Evolutionary conservation across 176 grass and related monocot species (phyloP), one percentile per base, ranked within the genome.

Genomic region (Eragrostis nindensis): DNA sequence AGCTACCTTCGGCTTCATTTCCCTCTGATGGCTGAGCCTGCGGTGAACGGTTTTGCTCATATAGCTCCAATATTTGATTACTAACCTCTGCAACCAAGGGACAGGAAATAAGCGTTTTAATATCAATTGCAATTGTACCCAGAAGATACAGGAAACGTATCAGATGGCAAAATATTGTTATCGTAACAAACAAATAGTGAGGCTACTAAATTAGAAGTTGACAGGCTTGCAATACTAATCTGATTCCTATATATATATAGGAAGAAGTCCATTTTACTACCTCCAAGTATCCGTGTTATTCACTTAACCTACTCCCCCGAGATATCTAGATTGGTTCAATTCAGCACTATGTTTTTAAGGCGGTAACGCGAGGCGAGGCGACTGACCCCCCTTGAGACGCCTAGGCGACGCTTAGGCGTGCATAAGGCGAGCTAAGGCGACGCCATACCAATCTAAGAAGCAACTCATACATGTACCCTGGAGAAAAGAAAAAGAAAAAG

Each of bases 1-100:
- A 87, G 82, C 87, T 94, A 49, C 87, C 89, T 78, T 97, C 87
- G 3, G 94, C 80, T 83, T 97, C 94, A 79, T 92, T 81, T 81
- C 85, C 87, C 60, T 93, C 88, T 48, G 89, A 78, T 66, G 85
- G 47, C 32, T 81, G 87, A 47, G 76, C 78, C 46, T 80, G 84
- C 18, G 83, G 63, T 11, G 74, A 76, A 64, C 87, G 89, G 62
- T 97, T 97, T 79, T 85, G 80, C 66, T 90, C 92, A 80, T 97
- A 97, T 39, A 97, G 59, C 84, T 97, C 94, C 85, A 97, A 79
- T 92, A 97, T 97, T 88, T 97, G 94, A 76, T 87, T 94, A 81
- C 89, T 97, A 68, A 94, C 87, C 74, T 94, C 94, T 94, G 89
- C 74, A 78, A 78, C 50, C 42, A 80, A 68, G 30, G 14, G 17